Percentiles rank a stretch among this genome's conserved stretches.
Conservation (phyloP, 2,329 filamentous ascomycete genomes). For the Daldinia sp. region DNA sequence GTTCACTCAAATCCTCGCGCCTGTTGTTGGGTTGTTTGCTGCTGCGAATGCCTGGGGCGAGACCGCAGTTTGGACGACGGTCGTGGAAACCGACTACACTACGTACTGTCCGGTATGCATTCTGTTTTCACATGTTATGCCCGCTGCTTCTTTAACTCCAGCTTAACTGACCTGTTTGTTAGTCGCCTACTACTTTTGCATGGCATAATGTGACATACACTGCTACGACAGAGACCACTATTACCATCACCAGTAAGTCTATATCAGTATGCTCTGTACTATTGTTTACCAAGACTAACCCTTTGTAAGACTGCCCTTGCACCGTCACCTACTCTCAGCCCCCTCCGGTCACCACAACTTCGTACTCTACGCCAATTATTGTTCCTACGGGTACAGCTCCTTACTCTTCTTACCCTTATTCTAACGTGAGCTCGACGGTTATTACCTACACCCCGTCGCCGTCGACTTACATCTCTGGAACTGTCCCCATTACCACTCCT, state of each 20-base stretch:
- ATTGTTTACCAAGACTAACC: conserved; percentile 38
- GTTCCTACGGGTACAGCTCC: conserved; percentile 23
- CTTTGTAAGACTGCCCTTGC: conserved; percentile 56
- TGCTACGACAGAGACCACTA: conserved; percentile 51
- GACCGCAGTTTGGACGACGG: conserved; percentile 48
- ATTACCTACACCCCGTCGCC: conserved; percentile 39
- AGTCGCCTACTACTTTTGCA: conserved; percentile 51
- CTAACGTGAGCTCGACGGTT: conserved; percentile 32
- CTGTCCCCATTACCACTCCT: conserved; percentile 21
- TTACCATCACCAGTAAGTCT: conserved; percentile 56
- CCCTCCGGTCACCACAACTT: conserved; percentile 44
- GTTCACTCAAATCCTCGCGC: conserved; percentile 46
- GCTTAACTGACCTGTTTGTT: conserved; percentile 4
- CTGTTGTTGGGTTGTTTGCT: conserved; percentile 46
- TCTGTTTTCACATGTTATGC: conserved; percentile 3
- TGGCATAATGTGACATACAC: conserved; percentile 55
- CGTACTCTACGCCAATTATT: conserved; percentile 19
- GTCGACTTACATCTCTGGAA: conserved; percentile 39
- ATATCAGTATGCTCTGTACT: conserved; percentile 4
- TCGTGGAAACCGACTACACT: conserved; percentile 50
- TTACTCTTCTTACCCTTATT: conserved; percentile 10
- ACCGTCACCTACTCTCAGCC: conserved; percentile 50
- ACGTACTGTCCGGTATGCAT: conserved; percentile 55
- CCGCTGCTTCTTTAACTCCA: background rate
- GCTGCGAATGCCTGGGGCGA: conserved; percentile 42